Conservation (phyloP, 1,284 basidiomycete genomes). For the Coniophora puteana region DNA sequence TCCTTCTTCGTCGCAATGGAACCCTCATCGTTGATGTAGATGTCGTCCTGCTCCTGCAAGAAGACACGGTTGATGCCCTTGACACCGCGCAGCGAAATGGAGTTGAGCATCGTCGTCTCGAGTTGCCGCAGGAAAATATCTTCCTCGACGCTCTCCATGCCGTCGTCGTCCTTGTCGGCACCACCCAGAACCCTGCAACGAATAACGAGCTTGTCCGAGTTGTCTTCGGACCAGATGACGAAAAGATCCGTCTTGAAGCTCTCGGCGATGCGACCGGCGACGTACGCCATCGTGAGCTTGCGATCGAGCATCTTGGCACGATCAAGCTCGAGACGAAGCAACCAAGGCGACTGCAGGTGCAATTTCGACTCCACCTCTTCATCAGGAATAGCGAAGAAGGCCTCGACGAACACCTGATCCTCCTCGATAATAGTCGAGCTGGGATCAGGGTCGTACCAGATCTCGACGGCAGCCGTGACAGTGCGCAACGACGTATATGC, state of each 20-base stretch:
- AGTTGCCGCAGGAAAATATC: constrained; percentile 96
- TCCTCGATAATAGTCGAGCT: constrained; percentile 94
- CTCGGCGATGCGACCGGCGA: constrained; percentile 91
- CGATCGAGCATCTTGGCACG: constrained; percentile 98
- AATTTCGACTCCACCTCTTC: constrained; percentile 92
- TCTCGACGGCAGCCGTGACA: constrained; percentile 94
- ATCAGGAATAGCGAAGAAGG: constrained; percentile 99
- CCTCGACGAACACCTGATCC: constrained; percentile 94
- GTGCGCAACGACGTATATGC: constrained; percentile 95
- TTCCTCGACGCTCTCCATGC: constrained; percentile 76
- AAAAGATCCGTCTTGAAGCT: constrained; percentile 97
- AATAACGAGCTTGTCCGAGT: constrained; percentile 95
- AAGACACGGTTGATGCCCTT: constrained; percentile 91
- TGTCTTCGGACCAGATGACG: constrained; percentile 99
- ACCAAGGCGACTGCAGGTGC: constrained; percentile 94
- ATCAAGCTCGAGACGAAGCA: constrained; percentile 95
- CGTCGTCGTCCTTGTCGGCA: constrained; percentile 89
- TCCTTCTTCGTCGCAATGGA: constrained; percentile 71
- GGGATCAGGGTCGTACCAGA: constrained; percentile 97
- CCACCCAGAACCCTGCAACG: constrained; percentile 93
- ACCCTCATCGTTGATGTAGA: constrained; percentile 63
- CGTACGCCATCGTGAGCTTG: constrained; percentile 93
- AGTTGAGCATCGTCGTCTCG: constrained; percentile 94
- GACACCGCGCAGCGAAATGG: constrained; percentile 94
- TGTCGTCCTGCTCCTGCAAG: constrained; percentile 86